Evolutionary conservation across 176 grass and related monocot species (phyloP).

Genomic region (Poa annua): DNA sequence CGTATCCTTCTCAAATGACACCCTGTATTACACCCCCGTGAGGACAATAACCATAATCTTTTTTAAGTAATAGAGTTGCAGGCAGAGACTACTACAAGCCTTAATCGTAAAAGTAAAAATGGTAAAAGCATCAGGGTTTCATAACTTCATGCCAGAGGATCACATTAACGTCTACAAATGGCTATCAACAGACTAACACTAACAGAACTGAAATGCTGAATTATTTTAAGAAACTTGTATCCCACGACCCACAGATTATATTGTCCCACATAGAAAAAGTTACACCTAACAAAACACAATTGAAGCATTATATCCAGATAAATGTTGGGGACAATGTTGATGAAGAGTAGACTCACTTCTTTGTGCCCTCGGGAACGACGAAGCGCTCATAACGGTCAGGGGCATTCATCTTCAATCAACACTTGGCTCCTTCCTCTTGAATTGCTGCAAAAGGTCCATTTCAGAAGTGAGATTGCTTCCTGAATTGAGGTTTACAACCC

Average conservation of each 20-base stretch:
- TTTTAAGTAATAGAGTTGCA: neutral
- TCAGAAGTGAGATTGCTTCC: neutral
- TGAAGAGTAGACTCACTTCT: slow-evolving; percentile 12
- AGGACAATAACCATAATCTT: neutral
- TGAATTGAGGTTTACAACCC: neutral
- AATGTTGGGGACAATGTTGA: neutral
- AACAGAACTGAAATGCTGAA: neutral
- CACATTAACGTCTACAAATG: neutral
- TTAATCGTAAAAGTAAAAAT: neutral
- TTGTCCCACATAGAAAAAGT: neutral
- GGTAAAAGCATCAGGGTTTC: neutral
- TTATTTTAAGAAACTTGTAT: neutral
- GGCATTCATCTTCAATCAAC: slow-evolving; percentile 23
- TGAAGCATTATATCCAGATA: neutral
- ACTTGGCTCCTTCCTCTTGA: slow-evolving; percentile 7
- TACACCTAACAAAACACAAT: neutral
- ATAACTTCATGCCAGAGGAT: slow-evolving; percentile 3
- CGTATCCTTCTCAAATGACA: slow-evolving; percentile 56
- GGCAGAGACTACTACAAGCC: neutral
- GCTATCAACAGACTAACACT: neutral
- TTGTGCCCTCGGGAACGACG: slow-evolving; percentile 22
- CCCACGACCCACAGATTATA: neutral
- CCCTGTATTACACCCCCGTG: slow-evolving; percentile 25
- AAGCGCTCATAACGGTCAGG: slow-evolving; percentile 22
- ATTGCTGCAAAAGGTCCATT: slow-evolving; percentile 24